A percentile compares a stretch with the other conserved stretches of the same genome.
These are phyloP conservation scores for Aphanoascus verrucosus DNA, from an alignment of 2,329 filamentous ascomycete species.

Conservation along the genomic window DNA sequence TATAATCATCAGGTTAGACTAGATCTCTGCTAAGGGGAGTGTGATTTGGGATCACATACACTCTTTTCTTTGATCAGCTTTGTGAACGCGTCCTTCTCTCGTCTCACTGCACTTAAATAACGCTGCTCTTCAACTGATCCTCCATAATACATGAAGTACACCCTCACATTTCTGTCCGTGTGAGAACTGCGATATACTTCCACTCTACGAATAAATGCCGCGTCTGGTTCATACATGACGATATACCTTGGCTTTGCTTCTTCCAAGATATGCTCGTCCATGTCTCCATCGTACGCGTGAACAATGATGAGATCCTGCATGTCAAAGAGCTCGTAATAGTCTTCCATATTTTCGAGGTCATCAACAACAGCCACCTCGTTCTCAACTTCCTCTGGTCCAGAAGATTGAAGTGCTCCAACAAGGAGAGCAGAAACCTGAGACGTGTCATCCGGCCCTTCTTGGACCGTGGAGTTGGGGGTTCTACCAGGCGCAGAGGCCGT, in stretches of 20 bases:
- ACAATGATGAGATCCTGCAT: slow-evolving; percentile 81
- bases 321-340: slow-evolving; percentile 82
- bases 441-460: slow-evolving; percentile 66
- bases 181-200: slow-evolving; percentile 96
- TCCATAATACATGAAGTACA: slow-evolving; percentile 95
- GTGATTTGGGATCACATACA: slow-evolving; percentile 25
- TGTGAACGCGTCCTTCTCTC: slow-evolving; percentile 94
- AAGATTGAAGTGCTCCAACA: slow-evolving; percentile 64
- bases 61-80: slow-evolving; percentile 89
- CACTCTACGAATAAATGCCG: slow-evolving; percentile 83
- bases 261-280: slow-evolving; percentile 92
- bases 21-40: not conserved
- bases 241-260: slow-evolving; percentile 89
- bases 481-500: slow-evolving; percentile 49
- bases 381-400: slow-evolving; percentile 61
- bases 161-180: slow-evolving; percentile 73
- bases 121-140: slow-evolving; percentile 91
- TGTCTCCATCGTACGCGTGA: slow-evolving; percentile 88
- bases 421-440: slow-evolving; percentile 71
- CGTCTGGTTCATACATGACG: slow-evolving; percentile 96
- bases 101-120: slow-evolving; percentile 77
- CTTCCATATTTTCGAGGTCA: slow-evolving; percentile 80
- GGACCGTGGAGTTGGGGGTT: slow-evolving; percentile 61
- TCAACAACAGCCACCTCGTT: slow-evolving; percentile 55
- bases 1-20: slow-evolving; percentile 20